A percentile compares a stretch with the other conserved stretches of the same genome.
Evolutionary conservation across 306 rosid species (phyloP).

Genomic region (Cicer bijugum): DNA sequence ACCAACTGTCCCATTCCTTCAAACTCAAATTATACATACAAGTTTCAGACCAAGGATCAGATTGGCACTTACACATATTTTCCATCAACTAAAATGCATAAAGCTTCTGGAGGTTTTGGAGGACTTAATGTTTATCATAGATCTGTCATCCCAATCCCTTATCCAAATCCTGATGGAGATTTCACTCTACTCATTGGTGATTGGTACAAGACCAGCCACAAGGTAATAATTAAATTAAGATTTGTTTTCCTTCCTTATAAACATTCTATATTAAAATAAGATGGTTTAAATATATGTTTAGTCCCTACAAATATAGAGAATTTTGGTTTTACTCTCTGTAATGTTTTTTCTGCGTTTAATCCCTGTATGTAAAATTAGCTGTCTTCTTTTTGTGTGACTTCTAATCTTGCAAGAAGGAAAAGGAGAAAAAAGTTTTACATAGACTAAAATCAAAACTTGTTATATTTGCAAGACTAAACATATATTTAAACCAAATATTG

Average conservation of each 20-base stretch:
- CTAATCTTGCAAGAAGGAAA: no score
- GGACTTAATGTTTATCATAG: slow-evolving; percentile 75
- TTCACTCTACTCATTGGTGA: slow-evolving; percentile 89
- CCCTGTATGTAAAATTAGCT: no score
- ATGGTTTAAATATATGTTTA: no score
- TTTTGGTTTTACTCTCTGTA: no score
- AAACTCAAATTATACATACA: slow-evolving; percentile 87
- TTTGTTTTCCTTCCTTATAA: not conserved
- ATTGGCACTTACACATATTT: slow-evolving; percentile 84
- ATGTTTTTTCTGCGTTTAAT: no score
- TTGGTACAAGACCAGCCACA: slow-evolving; percentile 84
- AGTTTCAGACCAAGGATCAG: slow-evolving; percentile 90
- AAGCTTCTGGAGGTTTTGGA: slow-evolving; percentile 93
- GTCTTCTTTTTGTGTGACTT: no score
- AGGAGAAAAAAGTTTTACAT: no score
- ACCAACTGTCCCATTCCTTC: slow-evolving; percentile 93
- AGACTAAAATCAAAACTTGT: no score
- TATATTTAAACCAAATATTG: no score
- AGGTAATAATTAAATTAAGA: slow-evolving; percentile 58
- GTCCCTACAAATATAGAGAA: no score
- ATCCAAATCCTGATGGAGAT: slow-evolving; percentile 76
- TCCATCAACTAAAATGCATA: slow-evolving; percentile 84
- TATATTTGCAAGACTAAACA: no score
- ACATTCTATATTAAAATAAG: slow-evolving; percentile 4
- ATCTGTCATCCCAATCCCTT: slow-evolving; percentile 85